These are phyloP conservation scores for Pseudocohnilembus persalinus DNA, from an alignment of 169 alveolate genomes.

Conservation along the genomic window DNA sequence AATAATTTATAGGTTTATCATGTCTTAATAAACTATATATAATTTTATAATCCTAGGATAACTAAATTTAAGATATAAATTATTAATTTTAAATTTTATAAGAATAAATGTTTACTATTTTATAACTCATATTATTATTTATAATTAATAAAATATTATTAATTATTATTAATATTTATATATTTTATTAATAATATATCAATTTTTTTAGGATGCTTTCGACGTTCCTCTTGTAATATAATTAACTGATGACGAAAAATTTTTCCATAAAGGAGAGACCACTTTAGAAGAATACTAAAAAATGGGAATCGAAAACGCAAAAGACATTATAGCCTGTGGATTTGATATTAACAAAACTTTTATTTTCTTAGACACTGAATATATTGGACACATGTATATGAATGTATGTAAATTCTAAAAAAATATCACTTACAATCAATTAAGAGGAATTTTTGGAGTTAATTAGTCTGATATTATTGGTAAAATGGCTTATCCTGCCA, in stretches of 20 bases:
- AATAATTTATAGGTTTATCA: too few species aligned
- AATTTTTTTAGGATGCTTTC: constrained; percentile 92
- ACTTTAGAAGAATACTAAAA: constrained; percentile 85
- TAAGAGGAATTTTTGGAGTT: constrained; percentile 94
- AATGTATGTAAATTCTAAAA: constrained; percentile 93
- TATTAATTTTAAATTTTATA: too few species aligned
- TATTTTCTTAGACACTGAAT: constrained; percentile 93
- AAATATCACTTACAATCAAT: constrained; percentile 93
- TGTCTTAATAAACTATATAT: too few species aligned
- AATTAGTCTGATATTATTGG: constrained; percentile 93
- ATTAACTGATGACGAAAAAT: constrained; percentile 99
- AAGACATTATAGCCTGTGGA: constrained; percentile 99
- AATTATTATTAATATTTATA: too few species aligned
- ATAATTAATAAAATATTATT: too few species aligned
- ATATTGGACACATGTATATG: constrained; percentile 90
- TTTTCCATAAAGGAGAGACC: constrained; percentile 93
- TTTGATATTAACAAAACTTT: constrained; percentile 97
- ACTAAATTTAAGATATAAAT: too few species aligned
- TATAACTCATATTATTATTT: too few species aligned
- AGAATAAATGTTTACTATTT: too few species aligned
- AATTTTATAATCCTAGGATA: too few species aligned
- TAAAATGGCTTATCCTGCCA: constrained; percentile 96
- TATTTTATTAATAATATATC: too few species aligned
- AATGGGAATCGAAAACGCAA: constrained; percentile 95
- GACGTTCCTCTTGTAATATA: constrained; percentile 98